Conservation (phyloP, 2,329 filamentous ascomycete genomes). For the Colletotrichum lupini region DNA sequence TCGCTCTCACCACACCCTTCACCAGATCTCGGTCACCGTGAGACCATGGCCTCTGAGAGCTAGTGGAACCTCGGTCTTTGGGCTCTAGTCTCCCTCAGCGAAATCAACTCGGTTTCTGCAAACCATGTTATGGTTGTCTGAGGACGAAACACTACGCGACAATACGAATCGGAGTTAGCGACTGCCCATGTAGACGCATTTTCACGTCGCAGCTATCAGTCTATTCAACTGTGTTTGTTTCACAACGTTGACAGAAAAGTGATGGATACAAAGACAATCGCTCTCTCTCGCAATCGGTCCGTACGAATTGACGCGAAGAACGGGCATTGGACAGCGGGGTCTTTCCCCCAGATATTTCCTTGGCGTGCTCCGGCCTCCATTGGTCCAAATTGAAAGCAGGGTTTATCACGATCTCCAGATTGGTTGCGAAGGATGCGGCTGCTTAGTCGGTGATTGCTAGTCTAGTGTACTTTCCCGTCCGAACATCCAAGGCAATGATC, state of each 20-base stretch:
- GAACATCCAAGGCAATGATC: conserved; percentile 1
- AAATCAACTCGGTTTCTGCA: neutral
- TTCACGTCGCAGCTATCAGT: too few relatives aligned
- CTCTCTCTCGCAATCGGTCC: neutral
- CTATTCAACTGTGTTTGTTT: too few relatives aligned
- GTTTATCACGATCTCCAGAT: conserved; percentile 1
- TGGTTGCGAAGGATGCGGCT: neutral
- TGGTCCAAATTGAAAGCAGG: neutral
- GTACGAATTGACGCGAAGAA: neutral
- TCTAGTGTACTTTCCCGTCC: neutral
- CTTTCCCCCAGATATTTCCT: neutral
- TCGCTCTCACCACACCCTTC: neutral
- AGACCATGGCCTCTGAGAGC: neutral
- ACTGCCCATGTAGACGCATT: too few relatives aligned
- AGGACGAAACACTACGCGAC: neutral
- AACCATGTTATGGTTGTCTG: neutral
- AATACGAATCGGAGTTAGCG: too few relatives aligned
- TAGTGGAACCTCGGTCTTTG: neutral
- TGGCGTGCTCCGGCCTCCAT: neutral
- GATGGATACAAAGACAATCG: neutral
- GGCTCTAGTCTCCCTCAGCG: neutral
- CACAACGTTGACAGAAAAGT: neutral
- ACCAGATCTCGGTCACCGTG: neutral
- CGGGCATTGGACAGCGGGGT: too few relatives aligned
- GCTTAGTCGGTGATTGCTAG: neutral